Evolutionary conservation across 306 rosid species (phyloP).

Genomic region (Begonia loranthoides): DNA sequence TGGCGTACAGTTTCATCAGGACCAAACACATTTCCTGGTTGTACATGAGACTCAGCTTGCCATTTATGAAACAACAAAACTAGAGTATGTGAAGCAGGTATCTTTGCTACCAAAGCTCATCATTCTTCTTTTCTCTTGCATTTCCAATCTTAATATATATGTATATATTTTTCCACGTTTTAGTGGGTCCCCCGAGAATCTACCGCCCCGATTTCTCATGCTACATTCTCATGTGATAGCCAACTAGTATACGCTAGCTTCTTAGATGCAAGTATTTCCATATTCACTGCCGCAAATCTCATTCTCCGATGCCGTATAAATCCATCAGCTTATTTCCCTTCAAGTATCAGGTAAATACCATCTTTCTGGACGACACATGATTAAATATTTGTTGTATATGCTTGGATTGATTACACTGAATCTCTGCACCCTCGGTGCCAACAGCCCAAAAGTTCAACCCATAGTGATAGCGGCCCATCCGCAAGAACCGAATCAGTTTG

Average conservation of each 20-base stretch:
- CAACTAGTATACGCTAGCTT: slow-evolving; percentile 85
- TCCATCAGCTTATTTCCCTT: slow-evolving; percentile 68
- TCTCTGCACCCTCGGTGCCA: slow-evolving; percentile 4
- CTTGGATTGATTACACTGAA: no score
- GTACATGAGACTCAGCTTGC: slow-evolving; percentile 95
- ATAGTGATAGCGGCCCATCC: slow-evolving; percentile 89
- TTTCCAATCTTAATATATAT: slow-evolving; percentile 2
- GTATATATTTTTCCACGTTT: slow-evolving; percentile 7
- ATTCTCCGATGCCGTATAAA: slow-evolving; percentile 74
- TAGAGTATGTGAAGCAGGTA: slow-evolving; percentile 73
- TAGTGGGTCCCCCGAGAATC: slow-evolving; percentile 75
- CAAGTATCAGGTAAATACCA: slow-evolving; percentile 52
- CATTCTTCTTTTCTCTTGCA: not conserved
- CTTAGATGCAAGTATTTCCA: slow-evolving; percentile 62
- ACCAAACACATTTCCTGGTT: slow-evolving; percentile 73
- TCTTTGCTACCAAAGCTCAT: not conserved
- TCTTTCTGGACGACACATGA: no score
- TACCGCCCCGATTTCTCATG: slow-evolving; percentile 79
- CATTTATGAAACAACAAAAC: slow-evolving; percentile 70
- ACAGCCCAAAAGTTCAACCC: slow-evolving; percentile 59
- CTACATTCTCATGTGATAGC: slow-evolving; percentile 94
- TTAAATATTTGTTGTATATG: no score
- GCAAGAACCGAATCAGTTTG: slow-evolving; percentile 82
- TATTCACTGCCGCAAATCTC: slow-evolving; percentile 62
- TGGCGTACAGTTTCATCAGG: slow-evolving; percentile 88